A percentile compares a stretch with the other conserved stretches of the same genome.
These are phyloP conservation scores for Irpex lacteus DNA, from an alignment of 1,284 basidiomycete genomes.

Conservation along the genomic window DNA sequence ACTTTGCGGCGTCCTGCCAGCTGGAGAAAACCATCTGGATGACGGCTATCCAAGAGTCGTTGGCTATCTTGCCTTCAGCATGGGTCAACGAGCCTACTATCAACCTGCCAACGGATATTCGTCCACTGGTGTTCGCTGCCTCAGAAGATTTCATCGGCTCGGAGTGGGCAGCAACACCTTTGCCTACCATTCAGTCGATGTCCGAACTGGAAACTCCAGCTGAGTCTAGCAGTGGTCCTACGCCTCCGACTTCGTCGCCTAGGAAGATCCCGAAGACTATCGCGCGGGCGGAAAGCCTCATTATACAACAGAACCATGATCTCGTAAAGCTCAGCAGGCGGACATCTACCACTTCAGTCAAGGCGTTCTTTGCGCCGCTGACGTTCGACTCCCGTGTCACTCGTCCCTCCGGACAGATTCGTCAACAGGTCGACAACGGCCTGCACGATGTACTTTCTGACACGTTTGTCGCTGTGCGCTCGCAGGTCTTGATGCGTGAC, in stretches of 20 bases:
- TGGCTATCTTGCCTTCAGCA: slow-evolving; percentile 31
- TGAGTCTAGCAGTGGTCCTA: slow-evolving; percentile 15
- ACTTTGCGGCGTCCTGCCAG: slow-evolving; percentile 79
- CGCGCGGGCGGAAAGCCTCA: slow-evolving; percentile 23
- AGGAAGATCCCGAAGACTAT: slow-evolving; percentile 18
- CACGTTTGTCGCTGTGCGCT: slow-evolving; percentile 55
- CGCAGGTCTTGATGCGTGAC: slow-evolving; percentile 56
- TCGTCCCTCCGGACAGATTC: slow-evolving; percentile 65
- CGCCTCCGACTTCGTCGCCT: slow-evolving; percentile 23
- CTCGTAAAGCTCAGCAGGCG: slow-evolving; percentile 35
- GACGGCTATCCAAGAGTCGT: slow-evolving; percentile 52
- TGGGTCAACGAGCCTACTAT: slow-evolving; percentile 63
- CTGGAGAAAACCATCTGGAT: slow-evolving; percentile 86
- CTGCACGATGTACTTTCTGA: slow-evolving; percentile 70
- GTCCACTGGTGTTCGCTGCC: not conserved
- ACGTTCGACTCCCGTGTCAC: slow-evolving; percentile 53
- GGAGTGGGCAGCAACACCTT: slow-evolving; percentile 13
- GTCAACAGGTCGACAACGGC: slow-evolving; percentile 65
- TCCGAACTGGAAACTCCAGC: slow-evolving; percentile 45
- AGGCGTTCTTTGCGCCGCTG: slow-evolving; percentile 48
- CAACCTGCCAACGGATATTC: slow-evolving; percentile 46
- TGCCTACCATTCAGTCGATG: slow-evolving; percentile 61
- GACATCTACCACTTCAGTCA: slow-evolving; percentile 57
- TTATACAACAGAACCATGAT: slow-evolving; percentile 19
- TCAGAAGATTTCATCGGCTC: slow-evolving; percentile 2